These are phyloP conservation scores for Colletotrichum brevisporum DNA, from an alignment of 2,329 filamentous ascomycete species.

Conservation along the genomic window DNA sequence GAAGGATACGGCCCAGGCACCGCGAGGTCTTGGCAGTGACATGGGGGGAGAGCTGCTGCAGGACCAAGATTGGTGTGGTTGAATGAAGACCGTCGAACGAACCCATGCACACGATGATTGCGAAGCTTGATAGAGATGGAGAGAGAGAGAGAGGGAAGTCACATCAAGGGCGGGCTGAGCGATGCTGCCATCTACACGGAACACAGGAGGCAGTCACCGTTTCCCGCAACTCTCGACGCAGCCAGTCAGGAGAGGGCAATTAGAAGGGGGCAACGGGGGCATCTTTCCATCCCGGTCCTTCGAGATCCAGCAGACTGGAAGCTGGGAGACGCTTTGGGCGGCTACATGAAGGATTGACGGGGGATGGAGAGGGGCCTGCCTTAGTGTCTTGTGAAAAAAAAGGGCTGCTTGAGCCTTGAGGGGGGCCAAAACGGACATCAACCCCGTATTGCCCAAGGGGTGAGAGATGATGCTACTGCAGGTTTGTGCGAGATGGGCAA, in stretches of 20 bases:
- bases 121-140: too few relatives aligned
- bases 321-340: conserved; percentile 11
- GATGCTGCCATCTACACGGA: too few relatives aligned
- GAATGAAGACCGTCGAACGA: background rate
- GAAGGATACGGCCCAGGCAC: conserved; percentile 6
- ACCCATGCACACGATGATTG: too few relatives aligned
- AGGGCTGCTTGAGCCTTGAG: conserved; percentile 12
- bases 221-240: background rate
- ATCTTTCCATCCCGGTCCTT: conserved; percentile 6
- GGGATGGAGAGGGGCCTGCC: conserved; percentile 6
- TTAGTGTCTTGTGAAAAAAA: background rate
- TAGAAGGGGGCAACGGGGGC: background rate
- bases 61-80: background rate
- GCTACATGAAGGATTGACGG: conserved; percentile 3
- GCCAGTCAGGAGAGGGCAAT: background rate
- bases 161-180: too few relatives aligned
- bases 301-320: conserved; percentile 22
- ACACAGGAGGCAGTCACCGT: too few relatives aligned
- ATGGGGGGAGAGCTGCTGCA: background rate
- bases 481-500: conserved; percentile 6
- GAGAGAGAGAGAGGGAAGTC: too few relatives aligned
- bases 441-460: background rate
- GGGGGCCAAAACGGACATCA: conserved; percentile 30
- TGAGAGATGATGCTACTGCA: background rate
- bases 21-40: conserved; percentile 18